Percentiles rank a stretch among this genome's conserved stretches.
Evolutionary conservation across 495 filamentous ascomycete genomes (phyloP).

Genomic region (Barbatosphaeria neglecta): DNA sequence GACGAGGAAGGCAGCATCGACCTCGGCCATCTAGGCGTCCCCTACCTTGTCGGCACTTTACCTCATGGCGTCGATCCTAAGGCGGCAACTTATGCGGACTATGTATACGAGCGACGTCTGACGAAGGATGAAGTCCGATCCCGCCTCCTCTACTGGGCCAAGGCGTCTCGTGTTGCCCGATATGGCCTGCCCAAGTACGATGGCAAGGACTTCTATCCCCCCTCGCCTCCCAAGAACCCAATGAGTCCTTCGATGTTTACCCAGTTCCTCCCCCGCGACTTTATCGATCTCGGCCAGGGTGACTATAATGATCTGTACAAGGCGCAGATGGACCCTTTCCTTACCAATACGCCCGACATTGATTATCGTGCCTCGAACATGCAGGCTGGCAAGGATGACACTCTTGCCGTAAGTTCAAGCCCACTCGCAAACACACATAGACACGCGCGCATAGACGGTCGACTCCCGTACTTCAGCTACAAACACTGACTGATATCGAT

Average conservation of each 20-base stretch:
- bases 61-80: constrained; percentile 25
- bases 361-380: constrained; percentile 10
- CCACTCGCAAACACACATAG: neutral
- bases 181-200: constrained; percentile 44
- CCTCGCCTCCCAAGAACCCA: constrained; percentile 33
- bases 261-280: too few relatives aligned
- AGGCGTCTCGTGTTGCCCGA: constrained; percentile 24
- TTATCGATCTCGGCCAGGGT: too few relatives aligned
- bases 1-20: neutral
- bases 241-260: too few relatives aligned
- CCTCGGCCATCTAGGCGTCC: constrained; percentile 9
- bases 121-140: constrained; percentile 38
- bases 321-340: constrained; percentile 27
- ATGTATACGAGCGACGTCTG: constrained; percentile 33
- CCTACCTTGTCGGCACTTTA: constrained; percentile 32
- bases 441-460: too few relatives aligned
- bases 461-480: neutral
- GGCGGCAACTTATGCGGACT: constrained; percentile 21
- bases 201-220: constrained; percentile 44
- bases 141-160: constrained; percentile 39
- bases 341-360: constrained; percentile 14
- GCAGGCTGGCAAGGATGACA: constrained; percentile 5
- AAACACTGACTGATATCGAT: neutral
- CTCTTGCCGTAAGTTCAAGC: neutral
- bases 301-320: too few relatives aligned